phyloP scores from a whole-genome alignment of 2,329 filamentous ascomycete species.

The Aureobasidium sp. region DNA sequence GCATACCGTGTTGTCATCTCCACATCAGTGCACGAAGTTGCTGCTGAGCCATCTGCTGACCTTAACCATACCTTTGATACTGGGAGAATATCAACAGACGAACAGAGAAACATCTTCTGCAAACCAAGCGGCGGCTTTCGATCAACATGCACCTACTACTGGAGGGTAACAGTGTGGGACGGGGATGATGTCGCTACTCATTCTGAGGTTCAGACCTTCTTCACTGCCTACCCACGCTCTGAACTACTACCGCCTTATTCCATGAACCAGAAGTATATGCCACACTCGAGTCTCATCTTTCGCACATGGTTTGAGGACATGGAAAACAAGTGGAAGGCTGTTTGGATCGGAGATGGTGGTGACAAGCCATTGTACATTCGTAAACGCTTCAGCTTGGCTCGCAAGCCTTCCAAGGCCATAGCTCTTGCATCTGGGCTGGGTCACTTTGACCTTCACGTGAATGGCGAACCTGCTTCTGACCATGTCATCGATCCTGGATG shows the following conservation, averaged over 20 bases:
- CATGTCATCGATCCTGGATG: constrained; percentile 33
- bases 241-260: constrained; percentile 31
- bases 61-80: constrained; percentile 17
- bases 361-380: constrained; percentile 35
- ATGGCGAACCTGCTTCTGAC: constrained; percentile 26
- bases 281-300: constrained; percentile 34
- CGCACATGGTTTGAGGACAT: constrained; percentile 35
- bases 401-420: constrained; percentile 26
- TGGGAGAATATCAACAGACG: constrained; percentile 15
- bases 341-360: constrained; percentile 33
- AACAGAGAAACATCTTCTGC: constrained; percentile 24
- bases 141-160: constrained; percentile 30
- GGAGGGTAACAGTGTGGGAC: constrained; percentile 31
- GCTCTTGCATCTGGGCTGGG: constrained; percentile 32
- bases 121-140: constrained; percentile 26
- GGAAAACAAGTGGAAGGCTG: constrained; percentile 31
- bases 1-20: constrained; percentile 23
- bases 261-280: constrained; percentile 35
- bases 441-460: constrained; percentile 33
- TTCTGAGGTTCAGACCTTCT: constrained; percentile 28
- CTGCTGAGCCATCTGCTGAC: neutral
- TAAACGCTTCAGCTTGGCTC: constrained; percentile 23
- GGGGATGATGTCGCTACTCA: constrained; percentile 20
- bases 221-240: constrained; percentile 31
- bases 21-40: neutral